phyloP scores from a whole-genome alignment of 257 asterid genomes.

The Henckelia pumila region DNA sequence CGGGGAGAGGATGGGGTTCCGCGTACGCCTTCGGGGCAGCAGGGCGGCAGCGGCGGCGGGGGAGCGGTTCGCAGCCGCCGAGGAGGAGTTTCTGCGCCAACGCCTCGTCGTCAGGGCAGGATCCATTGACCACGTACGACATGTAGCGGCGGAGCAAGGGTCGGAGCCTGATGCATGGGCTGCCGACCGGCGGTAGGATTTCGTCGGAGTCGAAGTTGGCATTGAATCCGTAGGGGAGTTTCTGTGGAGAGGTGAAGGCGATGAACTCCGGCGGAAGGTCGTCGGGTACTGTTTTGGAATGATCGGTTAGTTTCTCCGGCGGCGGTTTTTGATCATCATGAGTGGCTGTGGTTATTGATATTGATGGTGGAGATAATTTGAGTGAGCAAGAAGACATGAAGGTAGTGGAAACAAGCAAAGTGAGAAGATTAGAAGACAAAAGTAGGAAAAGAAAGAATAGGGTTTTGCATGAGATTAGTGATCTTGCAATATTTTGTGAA shows the following conservation, averaged over 20 bases:
- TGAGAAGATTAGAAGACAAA: conserved; percentile 52
- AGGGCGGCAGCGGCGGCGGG: conserved; percentile 67
- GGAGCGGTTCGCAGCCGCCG: conserved; percentile 72
- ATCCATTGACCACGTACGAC: conserved; percentile 53
- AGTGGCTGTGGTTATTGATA: conserved; percentile 12
- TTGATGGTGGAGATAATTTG: conserved; percentile 10
- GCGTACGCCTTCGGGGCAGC: conserved; percentile 32
- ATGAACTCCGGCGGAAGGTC: conserved; percentile 54
- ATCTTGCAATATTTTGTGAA: conserved; percentile 25
- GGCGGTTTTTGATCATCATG: background rate
- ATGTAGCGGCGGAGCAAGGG: conserved; percentile 45
- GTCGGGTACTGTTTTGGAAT: background rate
- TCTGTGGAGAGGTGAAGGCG: conserved; percentile 52
- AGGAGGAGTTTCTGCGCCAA: conserved; percentile 61
- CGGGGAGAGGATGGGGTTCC: conserved; percentile 57
- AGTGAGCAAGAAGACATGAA: conserved; percentile 40
- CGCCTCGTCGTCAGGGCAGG: conserved; percentile 67
- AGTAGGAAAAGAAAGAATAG: conserved; percentile 43
- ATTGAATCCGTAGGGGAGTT: conserved; percentile 61
- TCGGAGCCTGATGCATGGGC: conserved; percentile 39
- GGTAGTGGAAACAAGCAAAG: conserved; percentile 47
- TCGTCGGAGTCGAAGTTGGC: conserved; percentile 50
- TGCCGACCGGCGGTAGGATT: conserved; percentile 53
- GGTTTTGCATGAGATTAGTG: conserved; percentile 26
- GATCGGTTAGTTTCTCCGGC: background rate